Percentiles rank a stretch among this genome's conserved stretches.
Conservation (phyloP, 441 rosid species). For the Erysimum cheiri region DNA sequence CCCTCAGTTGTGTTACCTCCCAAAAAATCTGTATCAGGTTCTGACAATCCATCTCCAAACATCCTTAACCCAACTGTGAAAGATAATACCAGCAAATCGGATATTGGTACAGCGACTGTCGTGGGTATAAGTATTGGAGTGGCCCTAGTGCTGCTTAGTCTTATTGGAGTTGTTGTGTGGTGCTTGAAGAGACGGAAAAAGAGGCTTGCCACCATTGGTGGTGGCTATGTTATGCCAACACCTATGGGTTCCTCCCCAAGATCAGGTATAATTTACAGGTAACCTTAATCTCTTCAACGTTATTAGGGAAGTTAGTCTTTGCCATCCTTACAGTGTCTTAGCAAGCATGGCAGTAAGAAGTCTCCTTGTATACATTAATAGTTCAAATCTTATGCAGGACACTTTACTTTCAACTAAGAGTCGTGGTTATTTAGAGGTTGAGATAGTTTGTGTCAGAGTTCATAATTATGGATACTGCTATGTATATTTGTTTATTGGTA, state of each 20-base stretch:
- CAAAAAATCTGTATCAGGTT: conserved; percentile 41
- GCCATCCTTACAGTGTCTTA: conserved; percentile 1
- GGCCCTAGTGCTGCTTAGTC: conserved; percentile 59
- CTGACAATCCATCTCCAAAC: conserved; percentile 42
- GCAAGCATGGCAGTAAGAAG: conserved; percentile 15
- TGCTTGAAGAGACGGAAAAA: conserved; percentile 61
- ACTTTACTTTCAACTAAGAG: neutral
- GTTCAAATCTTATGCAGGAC: neutral
- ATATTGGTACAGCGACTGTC: conserved; percentile 50
- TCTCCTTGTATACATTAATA: conserved; percentile 22
- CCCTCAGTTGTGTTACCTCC: conserved; percentile 46
- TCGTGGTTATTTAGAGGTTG: conserved; percentile 10
- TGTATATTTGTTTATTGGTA: conserved; percentile 3
- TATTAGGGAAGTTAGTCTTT: conserved; percentile 1
- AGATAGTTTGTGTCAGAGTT: conserved; percentile 19
- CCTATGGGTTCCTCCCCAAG: conserved; percentile 59
- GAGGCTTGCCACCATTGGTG: conserved; percentile 49
- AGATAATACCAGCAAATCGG: conserved; percentile 46
- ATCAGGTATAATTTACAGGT: conserved; percentile 60
- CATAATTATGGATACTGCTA: conserved; percentile 1
- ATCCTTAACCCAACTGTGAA: conserved; percentile 39
- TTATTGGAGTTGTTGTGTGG: conserved; percentile 63
- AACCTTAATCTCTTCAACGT: neutral
- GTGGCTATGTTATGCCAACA: conserved; percentile 71
- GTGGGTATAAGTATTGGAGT: conserved; percentile 61